Percentiles rank a stretch among this genome's conserved stretches.
These are phyloP conservation scores for Ceratocystis variospora DNA, from an alignment of 2,329 filamentous ascomycete species.

Conservation along the genomic window DNA sequence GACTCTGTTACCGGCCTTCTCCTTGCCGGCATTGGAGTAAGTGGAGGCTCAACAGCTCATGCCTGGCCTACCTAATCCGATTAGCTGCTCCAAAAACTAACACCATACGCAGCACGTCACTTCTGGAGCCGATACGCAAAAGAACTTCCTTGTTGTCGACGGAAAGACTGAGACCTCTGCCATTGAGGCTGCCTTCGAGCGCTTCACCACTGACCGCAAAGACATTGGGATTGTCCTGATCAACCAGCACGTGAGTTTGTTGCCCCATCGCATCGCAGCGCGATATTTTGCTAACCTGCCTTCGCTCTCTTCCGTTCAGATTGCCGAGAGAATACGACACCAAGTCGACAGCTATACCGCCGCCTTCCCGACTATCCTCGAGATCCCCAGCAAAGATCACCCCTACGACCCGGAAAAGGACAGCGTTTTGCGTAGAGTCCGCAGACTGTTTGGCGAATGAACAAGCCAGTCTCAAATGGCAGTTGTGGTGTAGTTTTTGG, in stretches of 20 bases:
- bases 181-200: slow-evolving; percentile 82
- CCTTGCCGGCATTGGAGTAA: slow-evolving; percentile 84
- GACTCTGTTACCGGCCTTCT: slow-evolving; percentile 92
- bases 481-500: not conserved
- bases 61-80: not conserved
- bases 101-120: slow-evolving; percentile 61
- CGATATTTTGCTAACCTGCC: not conserved
- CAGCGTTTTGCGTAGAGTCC: slow-evolving; percentile 81
- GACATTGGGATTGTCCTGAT: slow-evolving; percentile 95
- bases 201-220: slow-evolving; percentile 78
- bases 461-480: not conserved
- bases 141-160: slow-evolving; percentile 97
- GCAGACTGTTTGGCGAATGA: slow-evolving; percentile 54
- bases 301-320: slow-evolving; percentile 34
- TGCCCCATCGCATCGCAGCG: not conserved
- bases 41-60: slow-evolving; percentile 21
- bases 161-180: slow-evolving; percentile 75
- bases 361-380: slow-evolving; percentile 88
- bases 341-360: slow-evolving; percentile 83
- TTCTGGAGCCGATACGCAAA: slow-evolving; percentile 71
- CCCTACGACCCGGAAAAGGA: slow-evolving; percentile 99
- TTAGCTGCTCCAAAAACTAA: not conserved
- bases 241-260: slow-evolving; percentile 73
- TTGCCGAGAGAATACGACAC: slow-evolving; percentile 86
- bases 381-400: slow-evolving; percentile 98